Evolutionary conservation across 805 yeast genomes (phyloP), one percentile per base, ranked within the genome.

Genomic region (Yamadazyma paraphyllophila): DNA sequence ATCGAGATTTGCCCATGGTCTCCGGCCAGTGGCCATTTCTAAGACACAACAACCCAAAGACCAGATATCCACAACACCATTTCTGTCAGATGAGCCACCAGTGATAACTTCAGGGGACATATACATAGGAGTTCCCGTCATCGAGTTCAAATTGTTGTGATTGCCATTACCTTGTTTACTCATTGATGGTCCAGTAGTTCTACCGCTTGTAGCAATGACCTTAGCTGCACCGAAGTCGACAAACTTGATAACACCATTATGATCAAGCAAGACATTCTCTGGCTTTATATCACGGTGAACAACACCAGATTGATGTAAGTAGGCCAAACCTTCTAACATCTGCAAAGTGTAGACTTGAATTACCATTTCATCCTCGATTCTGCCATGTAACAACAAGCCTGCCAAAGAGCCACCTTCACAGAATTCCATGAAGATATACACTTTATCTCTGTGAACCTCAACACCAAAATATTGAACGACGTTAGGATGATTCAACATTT

Each of bases 161-260:
- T 44, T 36, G 2, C 55, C 45, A n/a, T 49, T 48, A 11, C 43
- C 54, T 35, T 27, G 42, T 36, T 44, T 45, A 12, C 51, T 34
- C 10, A 45, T 44, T 40, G 61, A 53, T 9, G 56, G 49, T 8
- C 43, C 63, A 44, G 72, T 56, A 0, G 77, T 74, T 30, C 67
- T 60, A 13, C 80, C 82, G 5, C 83, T 78, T 42, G 80, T 80
- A 1, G 88, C 88, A 51, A 83, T 80, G 9, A 91, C 95, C 65
- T 90, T 90, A 11, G 98, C 97, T 2, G 98, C 97, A 30, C 99
- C 99, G 63, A 94, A 94, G 67, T 94, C 99, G 44, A 92, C 97
- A 69, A 87, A 90, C 65, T 94, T 94, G 59, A 92, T 85, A 12
- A 91, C 89, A 15, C 97, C 97, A 67, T 84, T 83, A 63, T 85